Percentiles rank a stretch among this genome's conserved stretches.
Conservation (phyloP, 345 rosid species). For the Balakata baccata region DNA sequence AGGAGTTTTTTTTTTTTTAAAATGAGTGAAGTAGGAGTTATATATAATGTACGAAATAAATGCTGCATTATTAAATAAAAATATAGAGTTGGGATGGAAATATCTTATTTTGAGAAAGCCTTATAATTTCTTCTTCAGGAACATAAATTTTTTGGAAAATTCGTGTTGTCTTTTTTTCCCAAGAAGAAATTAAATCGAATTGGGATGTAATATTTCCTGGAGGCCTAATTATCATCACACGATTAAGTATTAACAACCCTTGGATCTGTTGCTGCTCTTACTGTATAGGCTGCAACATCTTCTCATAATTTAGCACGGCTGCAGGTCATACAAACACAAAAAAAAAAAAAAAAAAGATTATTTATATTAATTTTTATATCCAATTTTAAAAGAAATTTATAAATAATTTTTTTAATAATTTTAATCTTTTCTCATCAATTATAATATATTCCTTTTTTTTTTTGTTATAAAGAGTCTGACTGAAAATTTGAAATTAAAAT, state of each 20-base stretch:
- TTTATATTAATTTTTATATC: too few relatives aligned
- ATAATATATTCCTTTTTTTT: too few relatives aligned
- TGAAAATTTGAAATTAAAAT: too few relatives aligned
- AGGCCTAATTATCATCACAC: slow-evolving; percentile 27
- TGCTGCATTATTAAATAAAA: background rate
- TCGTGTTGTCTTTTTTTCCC: slow-evolving; percentile 37
- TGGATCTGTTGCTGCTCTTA: slow-evolving; percentile 35
- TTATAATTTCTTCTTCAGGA: slow-evolving; percentile 31
- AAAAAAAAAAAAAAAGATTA: too few relatives aligned
- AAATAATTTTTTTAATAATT: too few relatives aligned
- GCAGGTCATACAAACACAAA: too few relatives aligned
- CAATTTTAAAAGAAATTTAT: too few relatives aligned
- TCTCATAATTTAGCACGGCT: slow-evolving; percentile 37
- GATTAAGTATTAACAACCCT: slow-evolving; percentile 28
- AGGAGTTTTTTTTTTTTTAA: too few relatives aligned
- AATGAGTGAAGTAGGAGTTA: too few relatives aligned
- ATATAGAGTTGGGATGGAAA: background rate
- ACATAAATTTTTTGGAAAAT: slow-evolving; percentile 17
- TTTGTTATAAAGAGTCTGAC: too few relatives aligned
- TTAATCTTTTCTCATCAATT: too few relatives aligned
- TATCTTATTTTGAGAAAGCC: slow-evolving; percentile 24
- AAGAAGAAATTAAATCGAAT: slow-evolving; percentile 26
- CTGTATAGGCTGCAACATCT: slow-evolving; percentile 37
- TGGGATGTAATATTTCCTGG: slow-evolving; percentile 28
- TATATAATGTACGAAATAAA: background rate